Conservation (phyloP, 345 rosid species). For the Populus simonii region DNA sequence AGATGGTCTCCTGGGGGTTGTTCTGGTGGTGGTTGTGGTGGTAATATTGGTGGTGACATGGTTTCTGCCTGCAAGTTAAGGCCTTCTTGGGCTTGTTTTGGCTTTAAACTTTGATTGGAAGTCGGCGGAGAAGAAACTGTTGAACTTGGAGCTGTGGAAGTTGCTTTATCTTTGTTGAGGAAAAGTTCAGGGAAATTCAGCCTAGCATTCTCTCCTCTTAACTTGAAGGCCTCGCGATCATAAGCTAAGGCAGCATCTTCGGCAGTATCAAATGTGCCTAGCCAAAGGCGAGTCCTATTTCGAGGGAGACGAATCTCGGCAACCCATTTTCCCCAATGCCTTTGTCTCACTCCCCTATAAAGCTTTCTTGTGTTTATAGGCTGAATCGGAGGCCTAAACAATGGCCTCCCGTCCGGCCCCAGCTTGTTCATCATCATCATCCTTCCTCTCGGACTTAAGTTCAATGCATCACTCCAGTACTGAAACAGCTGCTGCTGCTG, state of each 20-base stretch:
- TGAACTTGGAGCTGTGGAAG: slow-evolving; percentile 29
- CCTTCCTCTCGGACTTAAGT: slow-evolving; percentile 74
- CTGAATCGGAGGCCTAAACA: slow-evolving; percentile 52
- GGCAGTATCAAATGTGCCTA: slow-evolving; percentile 89
- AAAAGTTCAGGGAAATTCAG: slow-evolving; percentile 85
- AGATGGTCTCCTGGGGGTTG: slow-evolving; percentile 29
- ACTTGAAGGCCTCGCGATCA: slow-evolving; percentile 82
- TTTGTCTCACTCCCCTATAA: slow-evolving; percentile 88
- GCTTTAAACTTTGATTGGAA: slow-evolving; percentile 19
- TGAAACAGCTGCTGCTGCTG: slow-evolving; percentile 58
- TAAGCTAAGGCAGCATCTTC: slow-evolving; percentile 93
- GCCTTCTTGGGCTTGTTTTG: slow-evolving; percentile 24
- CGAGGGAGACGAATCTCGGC: slow-evolving; percentile 96
- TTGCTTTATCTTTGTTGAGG: slow-evolving; percentile 48
- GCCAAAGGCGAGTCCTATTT: slow-evolving; percentile 89
- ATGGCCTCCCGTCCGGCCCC: slow-evolving; percentile 58
- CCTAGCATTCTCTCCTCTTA: slow-evolving; percentile 82
- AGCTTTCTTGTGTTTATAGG: slow-evolving; percentile 75
- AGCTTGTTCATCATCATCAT: slow-evolving; percentile 69
- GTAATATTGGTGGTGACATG: neutral
- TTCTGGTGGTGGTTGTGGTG: slow-evolving; percentile 5
- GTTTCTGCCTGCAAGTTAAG: slow-evolving; percentile 19
- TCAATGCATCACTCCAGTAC: slow-evolving; percentile 59
- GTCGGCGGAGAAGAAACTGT: slow-evolving; percentile 27
- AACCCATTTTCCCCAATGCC: slow-evolving; percentile 99